Evolutionary conservation across 441 rosid species (phyloP), one percentile per base, ranked within the genome.

Genomic region (Gossypium lobatum): DNA sequence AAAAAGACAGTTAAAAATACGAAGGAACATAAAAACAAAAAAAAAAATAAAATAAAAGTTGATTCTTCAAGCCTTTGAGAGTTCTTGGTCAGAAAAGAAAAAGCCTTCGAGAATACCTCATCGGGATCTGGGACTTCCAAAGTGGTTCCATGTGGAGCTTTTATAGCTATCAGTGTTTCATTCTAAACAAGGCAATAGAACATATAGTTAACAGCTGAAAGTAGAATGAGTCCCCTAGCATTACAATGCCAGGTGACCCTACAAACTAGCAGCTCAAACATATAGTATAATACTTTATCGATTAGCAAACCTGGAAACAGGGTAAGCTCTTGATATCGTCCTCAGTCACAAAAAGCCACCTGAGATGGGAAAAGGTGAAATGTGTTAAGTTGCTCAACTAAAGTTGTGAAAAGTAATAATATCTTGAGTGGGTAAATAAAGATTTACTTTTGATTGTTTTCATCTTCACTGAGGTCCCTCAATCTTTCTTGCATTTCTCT

Each of bases 121-220:
- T 93, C 99, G 42, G 99, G 99, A 85, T 93, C 98, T 58, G 99
- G 99, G 76, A 93, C 98, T 85, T 95, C 99, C 60, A 95, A 86
- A 70, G 97, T 95, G 77, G 99, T 95, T 71, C 98, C 99, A 82
- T 95, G 99, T 46, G 99, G 99, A 82, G 99, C 99, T 85, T 93
- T 93, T 53, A 93, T 91, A 31, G 98, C 98, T 81, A 95, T 91
- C 75, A 95, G 75, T 52, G 99, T 93, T 84, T 93, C 97, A 76
- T 93, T 90, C 98, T 95, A 84, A 71, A 34, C 21, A 52, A 76
- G 75, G 73, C 64, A 37, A 37, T 37, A 37, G 42, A 37, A 82
- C 61, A 72, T 54, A 59, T 48, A 60, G 14, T 67, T 76, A 48
- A 42, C 21, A 48, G 71, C 65, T 62, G 39, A 4, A 17, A 60